phyloP scores from a whole-genome alignment of 1,139 yeast species.

The Hanseniaspora gamundiae region DNA sequence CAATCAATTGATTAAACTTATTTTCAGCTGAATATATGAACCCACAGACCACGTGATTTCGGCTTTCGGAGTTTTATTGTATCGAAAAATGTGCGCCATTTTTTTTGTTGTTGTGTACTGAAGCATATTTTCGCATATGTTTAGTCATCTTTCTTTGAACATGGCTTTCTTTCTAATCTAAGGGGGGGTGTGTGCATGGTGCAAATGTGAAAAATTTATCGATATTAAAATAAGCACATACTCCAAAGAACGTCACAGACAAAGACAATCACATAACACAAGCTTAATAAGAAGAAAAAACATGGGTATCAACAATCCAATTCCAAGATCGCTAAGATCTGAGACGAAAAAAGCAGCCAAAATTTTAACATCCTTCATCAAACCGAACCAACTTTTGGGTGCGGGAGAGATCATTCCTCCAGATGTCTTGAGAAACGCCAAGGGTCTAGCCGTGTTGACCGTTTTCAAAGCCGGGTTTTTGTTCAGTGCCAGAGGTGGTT shows the following conservation, averaged over 20 bases:
- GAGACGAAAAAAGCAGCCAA: constrained; percentile 95
- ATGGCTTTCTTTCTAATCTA: too few species aligned
- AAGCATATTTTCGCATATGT: too few species aligned
- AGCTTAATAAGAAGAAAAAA: constrained; percentile 1
- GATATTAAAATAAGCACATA: too few species aligned
- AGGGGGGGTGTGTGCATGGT: too few species aligned
- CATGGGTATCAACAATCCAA: constrained; percentile 85
- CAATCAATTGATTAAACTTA: too few species aligned
- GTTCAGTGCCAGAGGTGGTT: constrained; percentile 94
- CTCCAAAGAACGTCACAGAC: background rate
- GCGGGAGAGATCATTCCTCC: constrained; percentile 89
- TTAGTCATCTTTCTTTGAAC: too few species aligned
- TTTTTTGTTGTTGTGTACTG: too few species aligned
- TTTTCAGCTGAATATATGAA: too few species aligned
- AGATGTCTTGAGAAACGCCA: constrained; percentile 73
- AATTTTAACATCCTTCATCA: constrained; percentile 75
- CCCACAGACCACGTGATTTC: too few species aligned
- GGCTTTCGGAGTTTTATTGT: too few species aligned
- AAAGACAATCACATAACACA: background rate
- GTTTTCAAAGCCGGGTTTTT: constrained; percentile 92
- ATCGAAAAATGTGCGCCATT: too few species aligned
- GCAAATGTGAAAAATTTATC: too few species aligned
- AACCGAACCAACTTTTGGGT: constrained; percentile 90
- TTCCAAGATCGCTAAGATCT: constrained; percentile 78
- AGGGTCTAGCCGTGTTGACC: constrained; percentile 83